These are phyloP conservation scores for Acacia concinna DNA, from an alignment of 331 rosid genomes.

Conservation along the genomic window DNA sequence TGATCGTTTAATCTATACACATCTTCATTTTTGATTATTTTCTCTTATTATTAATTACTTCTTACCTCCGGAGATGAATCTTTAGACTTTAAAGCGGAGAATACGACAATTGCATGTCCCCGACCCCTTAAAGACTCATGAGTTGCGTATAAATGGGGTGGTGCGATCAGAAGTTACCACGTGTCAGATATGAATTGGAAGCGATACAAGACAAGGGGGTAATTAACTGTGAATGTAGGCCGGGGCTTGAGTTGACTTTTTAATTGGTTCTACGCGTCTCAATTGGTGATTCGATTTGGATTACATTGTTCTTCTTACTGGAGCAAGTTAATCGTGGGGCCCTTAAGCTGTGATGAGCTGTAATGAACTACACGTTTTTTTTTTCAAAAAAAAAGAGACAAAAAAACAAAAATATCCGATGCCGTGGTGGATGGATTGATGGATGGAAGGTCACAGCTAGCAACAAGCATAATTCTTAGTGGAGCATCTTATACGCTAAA, in stretches of 20 bases:
- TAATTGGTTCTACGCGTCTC: background rate
- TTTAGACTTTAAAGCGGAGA: background rate
- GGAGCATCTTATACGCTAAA: conserved; percentile 18
- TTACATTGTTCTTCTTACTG: background rate
- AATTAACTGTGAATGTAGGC: background rate
- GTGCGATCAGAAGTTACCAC: background rate
- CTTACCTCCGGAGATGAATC: background rate
- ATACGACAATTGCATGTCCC: background rate
- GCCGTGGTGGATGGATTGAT: background rate
- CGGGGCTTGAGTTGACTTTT: background rate
- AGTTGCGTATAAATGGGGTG: background rate
- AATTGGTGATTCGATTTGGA: background rate
- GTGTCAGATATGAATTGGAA: background rate
- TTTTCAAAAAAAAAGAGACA: background rate
- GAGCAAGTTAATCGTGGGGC: background rate
- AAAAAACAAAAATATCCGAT: conserved; percentile 15
- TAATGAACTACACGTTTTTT: conserved; percentile 26
- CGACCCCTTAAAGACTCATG: background rate
- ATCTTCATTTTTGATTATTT: background rate
- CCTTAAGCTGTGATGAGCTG: conserved; percentile 14
- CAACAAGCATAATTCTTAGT: conserved; percentile 23
- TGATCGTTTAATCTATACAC: background rate
- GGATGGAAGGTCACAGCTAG: conserved; percentile 39
- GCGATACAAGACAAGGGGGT: background rate
- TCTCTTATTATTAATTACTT: background rate